Conservation (phyloP, 306 rosid genomes). For the Lathyrus oleraceus region DNA sequence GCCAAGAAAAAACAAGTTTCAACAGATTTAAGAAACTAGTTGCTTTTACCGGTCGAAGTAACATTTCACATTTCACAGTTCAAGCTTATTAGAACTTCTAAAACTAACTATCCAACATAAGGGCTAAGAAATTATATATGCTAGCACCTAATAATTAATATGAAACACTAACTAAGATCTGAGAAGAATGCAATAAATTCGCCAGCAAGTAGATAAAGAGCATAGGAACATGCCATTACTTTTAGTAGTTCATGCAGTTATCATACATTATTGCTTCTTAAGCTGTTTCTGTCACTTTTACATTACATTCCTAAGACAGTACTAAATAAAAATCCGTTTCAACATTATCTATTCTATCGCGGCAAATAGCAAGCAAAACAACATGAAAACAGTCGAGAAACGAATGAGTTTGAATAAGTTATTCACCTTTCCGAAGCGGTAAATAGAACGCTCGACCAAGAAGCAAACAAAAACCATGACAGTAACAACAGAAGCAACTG, state of each 20-base stretch:
- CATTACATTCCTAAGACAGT: background rate
- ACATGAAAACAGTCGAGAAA: background rate
- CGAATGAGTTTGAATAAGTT: background rate
- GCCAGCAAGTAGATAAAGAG: background rate
- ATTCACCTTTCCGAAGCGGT: constrained; percentile 75
- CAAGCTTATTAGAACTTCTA: background rate
- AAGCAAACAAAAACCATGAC: constrained; percentile 88
- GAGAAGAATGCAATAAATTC: constrained; percentile 1
- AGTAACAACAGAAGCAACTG: constrained; percentile 86
- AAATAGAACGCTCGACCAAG: constrained; percentile 78
- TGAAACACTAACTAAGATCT: constrained; percentile 1
- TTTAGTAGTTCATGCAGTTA: too few species aligned
- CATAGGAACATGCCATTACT: constrained; percentile 1
- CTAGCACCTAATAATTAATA: background rate
- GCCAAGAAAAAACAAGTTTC: constrained; percentile 21
- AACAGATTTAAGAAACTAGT: constrained; percentile 17
- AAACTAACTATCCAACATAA: background rate
- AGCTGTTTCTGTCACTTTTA: constrained; percentile 7
- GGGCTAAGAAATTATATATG: background rate
- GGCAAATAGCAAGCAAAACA: background rate
- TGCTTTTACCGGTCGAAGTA: background rate
- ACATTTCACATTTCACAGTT: background rate
- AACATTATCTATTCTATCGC: background rate
- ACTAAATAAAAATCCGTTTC: constrained; percentile 1
- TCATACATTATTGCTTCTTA: background rate